Base-by-base conservation (phyloP, 2,329 filamentous ascomycete genomes). In the Lasiodiplodia sp. region DNA sequence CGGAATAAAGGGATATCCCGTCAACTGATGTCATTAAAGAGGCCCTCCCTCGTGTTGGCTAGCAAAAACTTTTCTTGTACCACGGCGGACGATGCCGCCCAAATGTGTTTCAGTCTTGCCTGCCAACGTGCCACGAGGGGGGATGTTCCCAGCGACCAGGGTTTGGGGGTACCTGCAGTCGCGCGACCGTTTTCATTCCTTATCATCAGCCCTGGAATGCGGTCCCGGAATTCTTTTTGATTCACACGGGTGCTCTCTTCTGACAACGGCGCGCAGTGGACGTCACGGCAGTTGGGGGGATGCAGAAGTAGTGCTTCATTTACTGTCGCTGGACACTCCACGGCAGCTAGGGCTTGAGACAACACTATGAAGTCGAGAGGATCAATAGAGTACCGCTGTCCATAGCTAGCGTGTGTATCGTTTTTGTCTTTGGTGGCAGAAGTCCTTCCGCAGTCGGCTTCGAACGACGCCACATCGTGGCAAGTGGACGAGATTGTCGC, bases 121-220 rank as follows among this genome's bases (percentile, higher is more conserved):
- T 52, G n/a, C 60, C 28, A 25, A 34, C n/a, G 47, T 64, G 60
- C 60, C 60, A 64, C 60, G 60, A 64, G 60, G 60, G n/a, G 47
- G 52, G 47, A 47, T n/a, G 7, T 31, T 25, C 58, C 60, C 60
- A 31, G 31, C 28, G 51, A 52, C 60, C 60, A 16, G 60, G 60
- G 3, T 64, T 28, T 28, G 28, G n/a, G n/a, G 11, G 60, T 52
- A 37, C 60, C 60, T 64, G 60, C 60, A 64, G 44, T 52, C 31
- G 47, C 47, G 44, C 47, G 60, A 21, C 60, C 60, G 60, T 64
- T 64, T 47, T 64, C 60, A 52, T 64, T 64, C 44, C 44, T 16
- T 28, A 23, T 25, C 57, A 6, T 38, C 60, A 10, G 18, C 44
- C 31, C 12, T 37, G 60, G 47, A 64, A 64, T 52, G 60, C 44